phyloP scores from a whole-genome alignment of 225 moss, liverwort and hornwort genomes.

The Ulota crispa region DNA sequence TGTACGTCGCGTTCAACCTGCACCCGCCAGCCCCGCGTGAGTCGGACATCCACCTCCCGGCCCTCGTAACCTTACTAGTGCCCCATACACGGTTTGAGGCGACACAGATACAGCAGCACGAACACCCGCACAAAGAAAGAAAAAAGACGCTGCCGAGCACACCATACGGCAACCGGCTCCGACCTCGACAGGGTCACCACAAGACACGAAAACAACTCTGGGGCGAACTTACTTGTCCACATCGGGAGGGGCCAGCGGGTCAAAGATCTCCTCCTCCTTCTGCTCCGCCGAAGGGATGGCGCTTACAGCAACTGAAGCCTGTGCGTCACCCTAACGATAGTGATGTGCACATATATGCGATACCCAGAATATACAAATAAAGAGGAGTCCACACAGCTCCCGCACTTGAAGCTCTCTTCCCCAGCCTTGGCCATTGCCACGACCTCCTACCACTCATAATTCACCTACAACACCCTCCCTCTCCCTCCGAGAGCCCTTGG shows the following conservation, averaged over 20 bases:
- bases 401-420: conserved; percentile 63
- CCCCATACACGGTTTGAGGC: neutral
- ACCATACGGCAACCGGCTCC: neutral
- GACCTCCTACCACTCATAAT: conserved; percentile 3
- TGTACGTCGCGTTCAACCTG: conserved; percentile 93
- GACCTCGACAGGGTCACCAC: neutral
- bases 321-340: conserved; percentile 87
- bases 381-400: conserved; percentile 61
- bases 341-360: conserved; percentile 77
- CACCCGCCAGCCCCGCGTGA: conserved; percentile 27
- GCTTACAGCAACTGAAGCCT: conserved; percentile 89
- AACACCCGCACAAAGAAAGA: neutral
- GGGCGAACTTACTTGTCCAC: conserved; percentile 88
- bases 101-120: neutral
- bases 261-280: conserved; percentile 99
- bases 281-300: conserved; percentile 85
- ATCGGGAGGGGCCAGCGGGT: conserved; percentile 92
- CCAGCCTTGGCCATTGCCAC: conserved; percentile 43
- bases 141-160: neutral
- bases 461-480: conserved; percentile 9
- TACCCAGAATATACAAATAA: conserved; percentile 74
- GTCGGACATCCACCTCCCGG: neutral
- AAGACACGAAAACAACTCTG: neutral
- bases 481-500: conserved; percentile 7
- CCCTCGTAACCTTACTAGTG: neutral